Evolutionary conservation across 306 rosid genomes (phyloP), one percentile per base, ranked within the genome.

Genomic region (Rubus parviflorus): DNA sequence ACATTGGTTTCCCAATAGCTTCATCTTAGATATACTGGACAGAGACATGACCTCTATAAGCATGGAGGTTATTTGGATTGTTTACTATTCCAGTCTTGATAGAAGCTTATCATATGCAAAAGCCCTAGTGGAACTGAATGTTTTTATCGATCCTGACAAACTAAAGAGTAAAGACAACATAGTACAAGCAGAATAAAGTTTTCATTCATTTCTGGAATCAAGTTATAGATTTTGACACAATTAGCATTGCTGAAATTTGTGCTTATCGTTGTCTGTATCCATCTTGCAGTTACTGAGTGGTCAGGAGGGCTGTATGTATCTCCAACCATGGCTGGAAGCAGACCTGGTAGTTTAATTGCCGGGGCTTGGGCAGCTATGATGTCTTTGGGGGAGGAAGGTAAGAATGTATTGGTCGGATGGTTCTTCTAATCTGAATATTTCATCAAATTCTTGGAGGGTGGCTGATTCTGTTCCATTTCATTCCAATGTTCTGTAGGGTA

Each of bases 301-400:
- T 88, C 97, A 35, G 98, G 98, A 77, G 98, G 98, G 83, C 82
- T 95, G 45, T 95, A 92, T 67, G 97, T 95, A 48, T 95, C 98
- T 79, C 98, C 97, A 77, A 90, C 97, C 81, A 90, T 92, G 37
- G 98, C 97, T 75, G 98, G 98, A 79, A 95, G 98, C 88, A 87
- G 98, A 80, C 95, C 98, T 57, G 98, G 98, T 77, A 66, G 97
- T 75, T 90, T 90, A 64, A 92, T 95, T 70, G 97, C 97, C 20
- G 98, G 98, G 65, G 98, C 98, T 58, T 95, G 98, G 98, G 97
- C 97, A 62, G 93, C 98, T 74, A 89, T 92, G 97, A 84, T 95
- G 76, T 89, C 98, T 82, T 82, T 90, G 49, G 98, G 98, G 75
- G 87, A 86, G 85, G 93, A 89, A 87, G 98, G 98, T 90, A 67